Evolutionary conservation across 2,329 filamentous ascomycete species (phyloP), one percentile per base, ranked within the genome.

Genomic region (Incumbomyces lentus): DNA sequence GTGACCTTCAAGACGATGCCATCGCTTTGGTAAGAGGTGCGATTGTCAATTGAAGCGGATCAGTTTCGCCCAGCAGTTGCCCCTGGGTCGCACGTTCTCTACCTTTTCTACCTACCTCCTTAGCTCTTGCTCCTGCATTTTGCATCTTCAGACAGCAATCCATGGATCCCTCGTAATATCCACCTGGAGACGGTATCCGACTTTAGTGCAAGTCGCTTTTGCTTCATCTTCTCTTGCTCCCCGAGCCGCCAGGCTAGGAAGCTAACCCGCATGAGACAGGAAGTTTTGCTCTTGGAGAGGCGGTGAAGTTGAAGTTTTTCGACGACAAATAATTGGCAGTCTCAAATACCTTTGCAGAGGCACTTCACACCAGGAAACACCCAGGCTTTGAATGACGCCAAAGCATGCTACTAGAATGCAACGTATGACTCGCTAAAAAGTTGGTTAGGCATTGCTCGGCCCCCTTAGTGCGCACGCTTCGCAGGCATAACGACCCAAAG

Each of bases 171-270:
- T 16, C 16, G 11, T 35, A 19, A 30, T 37, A 33, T 17, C 33
- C 19, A 31, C 34, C 10, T n/a, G 4, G 13, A 32, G 33, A 37
- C 16, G 16, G 34, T 30, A 32, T 31, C 33, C 42, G n/a, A 10
- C 12, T 10, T 30, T 14, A 29, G 19, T 17, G 14, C 18, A 6
- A 13, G 19, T 14, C 13, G 7, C 16, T 35, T 11, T 45, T 14
- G 18, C 17, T 29, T 37, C 22, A 14, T 7, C 26, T 29, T 17
- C 16, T 8, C n/a, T 35, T 30, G 31, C 42, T 33, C 16, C 34
- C 18, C 22, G 31, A 30, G 11, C 31, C 42, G 42, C 34, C 33
- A 45, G 42, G 42, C 42, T 37, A 45, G 34, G 22, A 35, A 18
- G 12, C 22, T 37, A 37, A 30, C 19, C 22, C 34, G 34, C 13